Evolutionary conservation across 305 asterid genomes (phyloP).

Genomic region (Solanum hybrid): DNA sequence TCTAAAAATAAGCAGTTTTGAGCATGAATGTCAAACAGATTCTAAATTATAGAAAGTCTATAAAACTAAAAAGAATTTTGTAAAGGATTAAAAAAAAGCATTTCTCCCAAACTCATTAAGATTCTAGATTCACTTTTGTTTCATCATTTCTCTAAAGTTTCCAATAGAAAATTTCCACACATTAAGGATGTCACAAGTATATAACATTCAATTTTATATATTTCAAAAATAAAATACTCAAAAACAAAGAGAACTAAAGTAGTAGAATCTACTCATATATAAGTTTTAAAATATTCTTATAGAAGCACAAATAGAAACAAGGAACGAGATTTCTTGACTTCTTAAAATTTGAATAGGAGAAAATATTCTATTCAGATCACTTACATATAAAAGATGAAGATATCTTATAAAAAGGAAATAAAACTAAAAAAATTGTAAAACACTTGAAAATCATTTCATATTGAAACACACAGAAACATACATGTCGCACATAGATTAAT

Average conservation of each 20-base stretch:
- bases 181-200: neutral
- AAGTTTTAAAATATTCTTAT: neutral
- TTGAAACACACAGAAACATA: too few species aligned
- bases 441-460: too few species aligned
- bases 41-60: too few species aligned
- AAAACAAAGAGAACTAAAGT: neutral
- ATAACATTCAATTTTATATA: neutral
- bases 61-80: too few species aligned
- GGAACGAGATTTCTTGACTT: neutral
- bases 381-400: neutral
- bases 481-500: too few species aligned
- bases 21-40: accelerated
- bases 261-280: neutral
- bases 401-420: too few species aligned
- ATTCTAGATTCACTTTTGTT: neutral
- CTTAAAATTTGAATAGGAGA: too few species aligned
- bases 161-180: neutral
- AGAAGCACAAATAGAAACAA: neutral
- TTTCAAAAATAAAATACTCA: neutral
- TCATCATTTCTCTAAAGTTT: neutral
- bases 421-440: too few species aligned
- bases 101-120: neutral
- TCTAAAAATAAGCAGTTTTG: neutral
- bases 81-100: neutral
- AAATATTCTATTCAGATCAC: too few species aligned